Base-by-base conservation (phyloP, 2,329 filamentous ascomycete genomes). In the Colletotrichum tabaci region DNA sequence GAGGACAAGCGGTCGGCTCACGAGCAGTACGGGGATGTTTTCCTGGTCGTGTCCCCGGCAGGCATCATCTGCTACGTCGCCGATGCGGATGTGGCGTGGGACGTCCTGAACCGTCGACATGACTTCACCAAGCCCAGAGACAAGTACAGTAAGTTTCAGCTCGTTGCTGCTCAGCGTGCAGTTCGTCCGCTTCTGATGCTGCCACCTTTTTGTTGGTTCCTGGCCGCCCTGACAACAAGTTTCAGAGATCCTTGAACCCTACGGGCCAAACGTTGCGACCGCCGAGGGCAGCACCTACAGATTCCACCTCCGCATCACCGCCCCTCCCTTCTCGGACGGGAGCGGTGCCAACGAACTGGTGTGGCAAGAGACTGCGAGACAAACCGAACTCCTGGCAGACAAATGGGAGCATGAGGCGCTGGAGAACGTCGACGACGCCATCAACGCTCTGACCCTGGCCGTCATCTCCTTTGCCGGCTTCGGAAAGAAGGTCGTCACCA, bases 121-220 rank as follows among this genome's bases (percentile, higher is more conserved):
- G 50, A 55, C 50, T 55, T 55, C 50, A 55, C 50, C 8, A 55
- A 55, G 21, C 50, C 50, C 50, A 55, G 50, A 55, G 50, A 55
- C 50, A 55, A 55, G 50, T 55, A 55, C 50, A 55, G 50, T 55
- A 55, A 55, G 50, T 26, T 55, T n/a, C 47, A 8, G 13, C 38
- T 55, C 18, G 26, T 55, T 35, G 50, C 21, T 26, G n/a, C 5
- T 53, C 40, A 42, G 13, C 40, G 26, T 26, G 26, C 26, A 26
- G 26, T 26, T 26, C 26, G 26, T 26, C 4, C 1, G 26, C 26
- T 26, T 4, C 3, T 26, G 26, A 13, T 15, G 7, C 3, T 4
- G 26, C 26, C 26, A 26, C 26, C 26, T 1, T 4, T 26, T 26
- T 4, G 26, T 26, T 26, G 26, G 26, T 26, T 26, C 26, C 26